A percentile compares a stretch with the other conserved stretches of the same genome.
These are phyloP conservation scores for Dipteronia sinensis DNA, from an alignment of 345 rosid genomes.

Conservation along the genomic window DNA sequence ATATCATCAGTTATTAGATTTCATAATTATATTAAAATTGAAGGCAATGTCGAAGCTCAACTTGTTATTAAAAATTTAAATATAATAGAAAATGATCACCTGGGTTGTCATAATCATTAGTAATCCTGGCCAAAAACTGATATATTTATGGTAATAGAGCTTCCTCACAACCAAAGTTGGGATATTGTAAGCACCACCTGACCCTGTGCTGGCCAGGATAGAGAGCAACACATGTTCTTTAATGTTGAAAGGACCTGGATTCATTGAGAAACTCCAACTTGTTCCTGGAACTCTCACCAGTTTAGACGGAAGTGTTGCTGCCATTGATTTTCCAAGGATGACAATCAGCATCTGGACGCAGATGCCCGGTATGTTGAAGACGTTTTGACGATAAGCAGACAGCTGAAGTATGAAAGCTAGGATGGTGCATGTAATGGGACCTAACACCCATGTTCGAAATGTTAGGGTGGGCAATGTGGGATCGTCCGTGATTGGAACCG, in stretches of 20 bases:
- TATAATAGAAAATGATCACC: no score
- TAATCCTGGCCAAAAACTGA: not conserved
- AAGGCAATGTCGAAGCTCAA: no score
- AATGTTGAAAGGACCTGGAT: slow-evolving; percentile 44
- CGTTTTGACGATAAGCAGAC: slow-evolving; percentile 23
- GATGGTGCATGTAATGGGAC: slow-evolving; percentile 10
- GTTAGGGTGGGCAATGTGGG: slow-evolving; percentile 22
- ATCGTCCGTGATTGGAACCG: slow-evolving; percentile 17
- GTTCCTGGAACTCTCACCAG: slow-evolving; percentile 14
- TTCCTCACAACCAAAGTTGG: slow-evolving; percentile 13
- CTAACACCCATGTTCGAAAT: slow-evolving; percentile 34
- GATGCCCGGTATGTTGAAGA: slow-evolving; percentile 8
- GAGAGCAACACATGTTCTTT: no score
- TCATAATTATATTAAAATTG: no score
- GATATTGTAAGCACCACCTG: slow-evolving; percentile 10
- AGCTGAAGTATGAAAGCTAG: slow-evolving; percentile 30
- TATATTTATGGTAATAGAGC: slow-evolving; percentile 25
- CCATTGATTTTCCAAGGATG: slow-evolving; percentile 27
- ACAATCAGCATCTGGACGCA: slow-evolving; percentile 26
- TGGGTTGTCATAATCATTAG: no score
- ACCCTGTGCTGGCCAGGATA: no score
- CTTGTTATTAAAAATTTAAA: no score
- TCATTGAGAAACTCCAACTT: slow-evolving; percentile 31
- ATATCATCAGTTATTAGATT: no score
- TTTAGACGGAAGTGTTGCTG: no score